Evolutionary conservation across 306 rosid species (phyloP).

Genomic region (Canavalia ensiformis): DNA sequence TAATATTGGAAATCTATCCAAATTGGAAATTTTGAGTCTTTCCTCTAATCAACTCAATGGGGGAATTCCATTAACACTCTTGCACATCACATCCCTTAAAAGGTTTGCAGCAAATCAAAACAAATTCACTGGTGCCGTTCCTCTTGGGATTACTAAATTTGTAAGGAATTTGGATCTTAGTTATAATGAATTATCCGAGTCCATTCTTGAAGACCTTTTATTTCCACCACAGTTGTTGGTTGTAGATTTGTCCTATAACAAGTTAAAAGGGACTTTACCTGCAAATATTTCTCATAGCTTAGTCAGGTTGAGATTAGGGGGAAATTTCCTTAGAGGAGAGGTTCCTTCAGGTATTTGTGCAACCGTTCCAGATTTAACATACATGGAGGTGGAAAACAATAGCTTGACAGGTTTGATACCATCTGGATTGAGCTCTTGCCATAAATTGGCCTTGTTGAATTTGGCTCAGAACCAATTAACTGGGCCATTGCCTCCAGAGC

Average conservation of each 20-base stretch:
- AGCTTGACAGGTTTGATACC: conserved; percentile 62
- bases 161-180: conserved; percentile 73
- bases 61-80: conserved; percentile 59
- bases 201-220: conserved; percentile 65
- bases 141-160: conserved; percentile 59
- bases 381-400: conserved; percentile 78
- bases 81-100: conserved; percentile 50
- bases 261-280: conserved; percentile 61
- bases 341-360: conserved; percentile 51
- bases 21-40: conserved; percentile 67
- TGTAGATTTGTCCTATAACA: conserved; percentile 75
- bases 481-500: conserved; percentile 61
- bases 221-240: conserved; percentile 51
- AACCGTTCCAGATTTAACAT: conserved; percentile 41
- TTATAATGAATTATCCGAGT: conserved; percentile 54
- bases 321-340: conserved; percentile 55
- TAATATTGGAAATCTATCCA: conserved; percentile 63
- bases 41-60: conserved; percentile 62
- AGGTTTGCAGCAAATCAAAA: conserved; percentile 81
- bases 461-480: conserved; percentile 65
- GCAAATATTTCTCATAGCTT: conserved; percentile 52
- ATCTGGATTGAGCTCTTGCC: conserved; percentile 56
- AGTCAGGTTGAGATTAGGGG: conserved; percentile 77
- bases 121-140: conserved; percentile 56
- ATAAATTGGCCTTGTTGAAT: conserved; percentile 66